Evolutionary conservation across 805 yeast genomes (phyloP).

Genomic region (Grigorovia humatica): DNA sequence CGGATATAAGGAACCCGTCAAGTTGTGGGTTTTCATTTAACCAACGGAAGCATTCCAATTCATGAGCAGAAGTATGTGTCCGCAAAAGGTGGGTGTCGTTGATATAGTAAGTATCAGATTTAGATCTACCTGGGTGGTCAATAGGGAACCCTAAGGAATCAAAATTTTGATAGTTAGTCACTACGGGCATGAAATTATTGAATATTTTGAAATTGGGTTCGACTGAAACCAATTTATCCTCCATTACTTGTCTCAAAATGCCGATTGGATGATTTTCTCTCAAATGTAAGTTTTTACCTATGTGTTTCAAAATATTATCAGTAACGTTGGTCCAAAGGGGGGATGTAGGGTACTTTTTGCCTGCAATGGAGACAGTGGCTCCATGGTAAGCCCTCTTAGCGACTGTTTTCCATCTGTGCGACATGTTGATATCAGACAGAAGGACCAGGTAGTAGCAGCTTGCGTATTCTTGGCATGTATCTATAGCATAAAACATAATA

Average conservation of each 20-base stretch:
- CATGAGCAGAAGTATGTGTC: slow-evolving; percentile 97
- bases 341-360: slow-evolving; percentile 45
- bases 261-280: slow-evolving; percentile 82
- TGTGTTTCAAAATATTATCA: slow-evolving; percentile 53
- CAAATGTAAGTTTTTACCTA: slow-evolving; percentile 65
- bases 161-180: slow-evolving; percentile 73
- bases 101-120: slow-evolving; percentile 85
- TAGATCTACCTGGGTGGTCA: slow-evolving; percentile 90
- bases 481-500: too few relatives aligned
- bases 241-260: slow-evolving; percentile 65
- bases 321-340: slow-evolving; percentile 76
- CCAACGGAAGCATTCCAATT: slow-evolving; percentile 60
- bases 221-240: slow-evolving; percentile 48
- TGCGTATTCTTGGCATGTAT: too few relatives aligned
- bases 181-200: slow-evolving; percentile 75
- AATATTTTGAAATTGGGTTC: slow-evolving; percentile 58
- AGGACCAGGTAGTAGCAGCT: too few relatives aligned
- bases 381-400: background rate
- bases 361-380: background rate
- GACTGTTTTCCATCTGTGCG: background rate
- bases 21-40: slow-evolving; percentile 39
- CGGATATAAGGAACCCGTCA: slow-evolving; percentile 76
- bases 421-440: background rate
- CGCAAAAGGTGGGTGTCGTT: slow-evolving; percentile 64
- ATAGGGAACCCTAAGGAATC: slow-evolving; percentile 84